Base-by-base conservation (phyloP, 495 filamentous ascomycete species). In the Penicillium odoratum region DNA sequence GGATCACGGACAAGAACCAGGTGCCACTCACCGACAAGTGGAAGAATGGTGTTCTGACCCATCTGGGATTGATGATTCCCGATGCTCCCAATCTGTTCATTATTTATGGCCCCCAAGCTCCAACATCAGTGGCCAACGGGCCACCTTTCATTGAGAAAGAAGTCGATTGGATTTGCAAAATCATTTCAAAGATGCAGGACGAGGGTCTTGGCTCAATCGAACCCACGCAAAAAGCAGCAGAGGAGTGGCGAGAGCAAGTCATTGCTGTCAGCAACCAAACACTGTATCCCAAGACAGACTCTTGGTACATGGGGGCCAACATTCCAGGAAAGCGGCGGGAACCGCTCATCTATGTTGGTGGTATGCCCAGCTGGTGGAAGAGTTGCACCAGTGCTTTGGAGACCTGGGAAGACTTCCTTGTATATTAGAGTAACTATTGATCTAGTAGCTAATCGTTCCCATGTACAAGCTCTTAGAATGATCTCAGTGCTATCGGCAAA, bases 31-130 rank as follows among this genome's bases (percentile, higher is more conserved):
- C 68, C 11, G 73, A 79, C 9, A 74, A 83, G 56, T 85, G 82
- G 80, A 67, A 72, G 50, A 55, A 64, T n/a, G 75, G 72, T 1
- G 70, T 76, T 1, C 61, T 72, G n/a, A 84, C 81, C 0, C 76
- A 80, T 58, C 72, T 83, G 15, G 82, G 82, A 5, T 71, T 76
- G 25, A 74, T 74, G 9, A 58, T 80, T 16, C 56, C 66, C 3
- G 78, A 72, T 2, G 76, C 69, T 53, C 82, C 83, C 1, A 85
- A 86, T 61, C 73, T 85, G 66, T 82, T 83, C 66, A 70, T 75
- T 58, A 61, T 74, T 5, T 81, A 80, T 61, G 82, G 82, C 0
- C 74, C 77, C 5, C 77, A 80, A 29, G 75, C 67, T 3, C 78
- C 78, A 3, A 80, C 78, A 1, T 69, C 77, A 0, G 70, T 85